phyloP scores from a whole-genome alignment of 495 filamentous ascomycete genomes.

The Arthonia radiata region DNA sequence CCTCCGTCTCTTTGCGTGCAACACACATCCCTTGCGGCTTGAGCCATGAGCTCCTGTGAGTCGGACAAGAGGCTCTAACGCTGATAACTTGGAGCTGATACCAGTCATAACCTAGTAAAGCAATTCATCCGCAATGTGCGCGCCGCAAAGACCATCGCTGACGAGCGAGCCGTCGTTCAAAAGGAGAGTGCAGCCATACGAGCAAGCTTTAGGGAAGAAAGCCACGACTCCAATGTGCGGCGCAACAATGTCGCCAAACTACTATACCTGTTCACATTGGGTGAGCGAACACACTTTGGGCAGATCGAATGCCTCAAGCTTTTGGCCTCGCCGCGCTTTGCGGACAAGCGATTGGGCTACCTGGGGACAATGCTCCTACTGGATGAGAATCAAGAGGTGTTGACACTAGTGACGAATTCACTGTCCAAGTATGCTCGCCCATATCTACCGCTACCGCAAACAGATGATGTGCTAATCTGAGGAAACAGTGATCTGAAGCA shows the following conservation, averaged over 20 bases:
- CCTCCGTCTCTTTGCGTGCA: too few relatives aligned
- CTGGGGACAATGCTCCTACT: slow-evolving; percentile 86
- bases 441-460: not conserved
- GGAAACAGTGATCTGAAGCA: slow-evolving; percentile 64
- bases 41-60: too few relatives aligned
- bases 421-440: slow-evolving; percentile 52
- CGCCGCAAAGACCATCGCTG: slow-evolving; percentile 92
- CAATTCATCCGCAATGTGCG: slow-evolving; percentile 99
- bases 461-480: not conserved
- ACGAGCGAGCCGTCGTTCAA: slow-evolving; percentile 91
- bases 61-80: too few relatives aligned
- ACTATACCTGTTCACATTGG: slow-evolving; percentile 94
- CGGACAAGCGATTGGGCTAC: slow-evolving; percentile 91
- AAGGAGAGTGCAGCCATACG: slow-evolving; percentile 96
- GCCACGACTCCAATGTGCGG: slow-evolving; percentile 71
- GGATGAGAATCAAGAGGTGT: slow-evolving; percentile 94
- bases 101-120: too few relatives aligned
- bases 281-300: slow-evolving; percentile 92
- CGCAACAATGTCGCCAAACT: slow-evolving; percentile 98
- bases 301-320: slow-evolving; percentile 99
- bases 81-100: too few relatives aligned
- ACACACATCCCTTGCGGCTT: too few relatives aligned
- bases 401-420: slow-evolving; percentile 93
- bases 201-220: slow-evolving; percentile 93
- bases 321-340: slow-evolving; percentile 86